Percentiles rank a stretch among this genome's conserved stretches.
Conservation (phyloP, 371 early-diverging fungal genomes). For the Mucor irregularis region DNA sequence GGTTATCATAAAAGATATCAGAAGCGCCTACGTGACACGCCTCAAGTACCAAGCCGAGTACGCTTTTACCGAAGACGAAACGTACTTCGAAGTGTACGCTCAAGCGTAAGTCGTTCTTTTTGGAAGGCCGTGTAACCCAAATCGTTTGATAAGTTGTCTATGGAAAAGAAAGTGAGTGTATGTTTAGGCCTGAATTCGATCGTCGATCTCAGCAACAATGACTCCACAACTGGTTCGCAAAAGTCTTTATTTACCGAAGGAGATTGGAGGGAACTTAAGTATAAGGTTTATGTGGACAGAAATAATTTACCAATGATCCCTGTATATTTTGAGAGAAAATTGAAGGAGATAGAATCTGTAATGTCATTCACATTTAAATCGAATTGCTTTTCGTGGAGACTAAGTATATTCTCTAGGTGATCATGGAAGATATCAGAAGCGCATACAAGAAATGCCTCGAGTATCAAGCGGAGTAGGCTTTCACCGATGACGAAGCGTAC, state of each 20-base stretch:
- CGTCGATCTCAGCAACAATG: not conserved
- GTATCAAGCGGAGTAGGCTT: not conserved
- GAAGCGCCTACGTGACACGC: not conserved
- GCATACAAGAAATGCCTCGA: not conserved
- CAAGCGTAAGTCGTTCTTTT: slow-evolving; percentile 2
- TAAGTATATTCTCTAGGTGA: not conserved
- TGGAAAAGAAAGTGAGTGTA: slow-evolving; percentile 1
- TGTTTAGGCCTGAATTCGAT: slow-evolving; percentile 6
- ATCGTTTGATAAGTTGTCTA: not conserved
- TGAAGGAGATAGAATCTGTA: slow-evolving; percentile 1
- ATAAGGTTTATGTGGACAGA: not conserved
- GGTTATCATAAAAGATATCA: not conserved
- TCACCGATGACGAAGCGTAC: not conserved
- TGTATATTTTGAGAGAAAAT: not conserved
- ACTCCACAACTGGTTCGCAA: not conserved
- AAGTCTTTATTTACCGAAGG: not conserved
- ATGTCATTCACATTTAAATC: not conserved
- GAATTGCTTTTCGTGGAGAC: no score
- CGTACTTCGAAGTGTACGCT: slow-evolving; percentile 4
- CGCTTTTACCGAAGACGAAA: slow-evolving; percentile 1
- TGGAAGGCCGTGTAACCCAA: no score
- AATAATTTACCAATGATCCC: slow-evolving; percentile 1
- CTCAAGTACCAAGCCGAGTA: not conserved
- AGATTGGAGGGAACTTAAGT: not conserved
- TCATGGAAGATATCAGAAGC: not conserved